Evolutionary conservation across 139 green algal species (phyloP).

Genomic region (Zygnema circumcarinatum): DNA sequence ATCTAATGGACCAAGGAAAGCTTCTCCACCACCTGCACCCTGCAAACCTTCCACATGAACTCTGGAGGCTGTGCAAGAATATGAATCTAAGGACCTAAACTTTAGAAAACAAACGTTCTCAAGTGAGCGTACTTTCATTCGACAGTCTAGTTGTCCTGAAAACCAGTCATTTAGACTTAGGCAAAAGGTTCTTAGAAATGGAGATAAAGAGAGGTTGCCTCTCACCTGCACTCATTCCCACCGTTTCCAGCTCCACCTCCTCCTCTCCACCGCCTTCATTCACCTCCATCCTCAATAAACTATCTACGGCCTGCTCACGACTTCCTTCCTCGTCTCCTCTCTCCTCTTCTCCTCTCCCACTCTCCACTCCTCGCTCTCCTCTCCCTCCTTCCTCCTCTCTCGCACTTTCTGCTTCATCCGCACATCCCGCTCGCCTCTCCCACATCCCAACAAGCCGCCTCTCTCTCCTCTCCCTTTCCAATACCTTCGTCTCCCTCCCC

Average conservation of each 20-base stretch:
- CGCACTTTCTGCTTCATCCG: not conserved
- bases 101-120: too few relatives aligned
- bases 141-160: too few relatives aligned
- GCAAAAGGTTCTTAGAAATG: not conserved
- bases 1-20: too few relatives aligned
- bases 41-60: not conserved
- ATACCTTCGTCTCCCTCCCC: too few relatives aligned
- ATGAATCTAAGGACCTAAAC: too few relatives aligned
- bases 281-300: too few relatives aligned
- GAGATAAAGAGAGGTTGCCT: not conserved
- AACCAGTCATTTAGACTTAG: too few relatives aligned
- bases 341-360: not conserved
- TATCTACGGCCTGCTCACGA: too few relatives aligned
- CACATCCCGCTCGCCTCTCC: not conserved
- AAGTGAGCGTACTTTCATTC: too few relatives aligned
- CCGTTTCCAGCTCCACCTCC: not conserved
- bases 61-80: too few relatives aligned
- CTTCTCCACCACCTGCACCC: conserved; percentile 6
- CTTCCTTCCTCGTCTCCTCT: not conserved
- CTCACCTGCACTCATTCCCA: not conserved
- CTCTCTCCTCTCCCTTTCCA: too few relatives aligned
- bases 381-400: not conserved
- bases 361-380: not conserved
- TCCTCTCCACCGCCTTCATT: not conserved
- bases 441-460: not conserved